Percentiles rank a stretch among this genome's conserved stretches.
Evolutionary conservation across 257 asterid genomes (phyloP).

Genomic region (Fraxinus americana): DNA sequence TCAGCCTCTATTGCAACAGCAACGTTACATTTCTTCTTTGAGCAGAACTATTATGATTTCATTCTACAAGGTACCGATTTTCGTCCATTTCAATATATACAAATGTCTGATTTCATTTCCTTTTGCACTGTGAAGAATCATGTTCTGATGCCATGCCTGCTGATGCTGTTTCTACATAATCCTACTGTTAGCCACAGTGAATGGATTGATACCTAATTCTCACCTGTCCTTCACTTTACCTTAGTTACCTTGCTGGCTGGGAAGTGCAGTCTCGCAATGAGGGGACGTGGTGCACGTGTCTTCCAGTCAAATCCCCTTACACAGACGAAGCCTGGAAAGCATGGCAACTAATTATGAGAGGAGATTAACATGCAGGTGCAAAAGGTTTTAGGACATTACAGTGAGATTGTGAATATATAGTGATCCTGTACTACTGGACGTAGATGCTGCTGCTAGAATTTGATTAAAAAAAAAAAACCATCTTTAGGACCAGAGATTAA

Average conservation of each 20-base stretch:
- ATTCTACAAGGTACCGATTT: constrained; percentile 26
- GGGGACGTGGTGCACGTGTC: constrained; percentile 88
- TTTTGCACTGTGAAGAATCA: constrained; percentile 17
- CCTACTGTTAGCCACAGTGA: constrained; percentile 30
- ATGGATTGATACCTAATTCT: constrained; percentile 30
- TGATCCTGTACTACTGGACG: constrained; percentile 9
- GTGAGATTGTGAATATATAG: constrained; percentile 1
- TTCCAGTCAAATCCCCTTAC: constrained; percentile 88
- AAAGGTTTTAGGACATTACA: not conserved
- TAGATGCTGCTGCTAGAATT: not conserved
- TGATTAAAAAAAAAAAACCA: not conserved
- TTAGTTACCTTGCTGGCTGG: constrained; percentile 77
- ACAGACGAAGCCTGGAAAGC: constrained; percentile 83
- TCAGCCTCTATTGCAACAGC: constrained; percentile 17
- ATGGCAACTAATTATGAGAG: constrained; percentile 12
- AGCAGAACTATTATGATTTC: constrained; percentile 25
- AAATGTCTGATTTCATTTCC: constrained; percentile 25
- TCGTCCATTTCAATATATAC: constrained; percentile 27
- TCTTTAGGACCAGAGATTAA: not conserved
- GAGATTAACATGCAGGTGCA: not conserved
- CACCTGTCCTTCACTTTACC: constrained; percentile 55
- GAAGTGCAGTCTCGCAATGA: constrained; percentile 83
- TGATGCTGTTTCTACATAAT: constrained; percentile 8
- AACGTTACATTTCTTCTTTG: not conserved
- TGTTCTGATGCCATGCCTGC: not conserved